phyloP scores from a whole-genome alignment of 257 asterid genomes.

The Salvia rosmarinus region DNA sequence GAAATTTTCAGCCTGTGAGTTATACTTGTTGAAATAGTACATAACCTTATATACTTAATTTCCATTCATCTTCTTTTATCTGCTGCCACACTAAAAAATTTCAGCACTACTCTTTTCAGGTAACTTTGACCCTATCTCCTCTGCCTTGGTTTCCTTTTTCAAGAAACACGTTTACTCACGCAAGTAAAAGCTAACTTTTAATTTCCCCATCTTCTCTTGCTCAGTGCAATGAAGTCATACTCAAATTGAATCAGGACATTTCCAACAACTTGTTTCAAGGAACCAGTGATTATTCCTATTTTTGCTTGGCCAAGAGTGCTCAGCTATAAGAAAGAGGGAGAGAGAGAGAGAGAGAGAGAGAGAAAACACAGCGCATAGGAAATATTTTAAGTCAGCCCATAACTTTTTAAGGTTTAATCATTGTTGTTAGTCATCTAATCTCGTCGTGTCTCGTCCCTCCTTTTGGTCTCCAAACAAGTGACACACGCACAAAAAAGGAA shows the following conservation, averaged over 20 bases:
- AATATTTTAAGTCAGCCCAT: slow-evolving; percentile 29
- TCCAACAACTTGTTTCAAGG: too few species aligned
- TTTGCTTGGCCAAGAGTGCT: slow-evolving; percentile 46
- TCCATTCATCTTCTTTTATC: too few species aligned
- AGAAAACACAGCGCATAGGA: neutral
- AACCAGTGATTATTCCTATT: neutral
- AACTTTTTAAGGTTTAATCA: slow-evolving; percentile 36
- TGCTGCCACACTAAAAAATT: neutral
- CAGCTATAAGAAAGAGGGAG: neutral
- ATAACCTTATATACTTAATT: too few species aligned
- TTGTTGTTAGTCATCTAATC: slow-evolving; percentile 29
- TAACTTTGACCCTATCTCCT: neutral
- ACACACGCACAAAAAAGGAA: slow-evolving; percentile 33
- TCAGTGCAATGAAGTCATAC: too few species aligned
- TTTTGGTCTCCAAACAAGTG: slow-evolving; percentile 69
- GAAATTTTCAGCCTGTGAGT: slow-evolving; percentile 19
- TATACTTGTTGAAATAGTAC: neutral
- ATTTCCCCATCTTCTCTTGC: too few species aligned
- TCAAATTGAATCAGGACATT: too few species aligned
- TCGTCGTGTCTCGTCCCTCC: slow-evolving; percentile 36
- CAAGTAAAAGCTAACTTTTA: too few species aligned
- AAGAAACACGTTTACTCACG: neutral
- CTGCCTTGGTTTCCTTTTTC: neutral
- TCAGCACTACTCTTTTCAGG: neutral
- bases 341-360: too few species aligned